Percentiles rank a stretch among this genome's conserved stretches.
phyloP scores from a whole-genome alignment of 2,329 filamentous ascomycete species.

The Apiospora malaysiana region DNA sequence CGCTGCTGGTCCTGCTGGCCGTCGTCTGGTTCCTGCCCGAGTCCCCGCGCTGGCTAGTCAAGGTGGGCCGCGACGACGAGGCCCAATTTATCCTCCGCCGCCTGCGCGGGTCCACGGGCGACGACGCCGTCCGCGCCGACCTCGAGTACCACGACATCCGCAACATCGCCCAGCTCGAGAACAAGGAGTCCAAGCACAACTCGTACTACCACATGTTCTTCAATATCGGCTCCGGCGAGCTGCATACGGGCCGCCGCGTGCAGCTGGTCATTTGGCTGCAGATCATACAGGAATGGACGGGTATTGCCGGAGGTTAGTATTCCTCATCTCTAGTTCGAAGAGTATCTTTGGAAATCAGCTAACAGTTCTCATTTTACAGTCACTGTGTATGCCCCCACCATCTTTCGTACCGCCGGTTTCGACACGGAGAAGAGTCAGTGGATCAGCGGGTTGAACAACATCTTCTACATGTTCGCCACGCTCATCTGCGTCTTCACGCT shows the following conservation, averaged over 20 bases:
- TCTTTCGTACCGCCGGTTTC: conserved; percentile 73
- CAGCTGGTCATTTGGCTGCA: conserved; percentile 75
- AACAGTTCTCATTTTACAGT: neutral
- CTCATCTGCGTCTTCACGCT: conserved; percentile 73
- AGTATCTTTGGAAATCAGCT: neutral
- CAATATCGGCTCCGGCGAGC: conserved; percentile 66
- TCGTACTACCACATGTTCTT: conserved; percentile 72
- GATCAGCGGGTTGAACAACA: conserved; percentile 63
- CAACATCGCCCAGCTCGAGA: conserved; percentile 66
- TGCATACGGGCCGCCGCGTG: conserved; percentile 71
- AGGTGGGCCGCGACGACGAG: conserved; percentile 70
- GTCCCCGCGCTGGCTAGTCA: conserved; percentile 70
- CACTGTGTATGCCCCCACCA: conserved; percentile 55
- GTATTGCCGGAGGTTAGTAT: conserved; percentile 60
- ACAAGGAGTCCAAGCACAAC: conserved; percentile 61
- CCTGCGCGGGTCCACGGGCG: conserved; percentile 63
- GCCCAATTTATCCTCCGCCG: conserved; percentile 68
- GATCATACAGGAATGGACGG: conserved; percentile 73
- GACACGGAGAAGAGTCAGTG: conserved; percentile 64
- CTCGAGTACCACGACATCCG: conserved; percentile 73
- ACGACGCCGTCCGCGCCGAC: conserved; percentile 60
- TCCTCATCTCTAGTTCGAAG: neutral
- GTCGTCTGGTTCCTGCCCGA: conserved; percentile 73
- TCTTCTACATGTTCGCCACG: conserved; percentile 65
- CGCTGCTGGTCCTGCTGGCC: conserved; percentile 61